Conservation (phyloP, 345 rosid genomes). For the Heritiera fomes region DNA sequence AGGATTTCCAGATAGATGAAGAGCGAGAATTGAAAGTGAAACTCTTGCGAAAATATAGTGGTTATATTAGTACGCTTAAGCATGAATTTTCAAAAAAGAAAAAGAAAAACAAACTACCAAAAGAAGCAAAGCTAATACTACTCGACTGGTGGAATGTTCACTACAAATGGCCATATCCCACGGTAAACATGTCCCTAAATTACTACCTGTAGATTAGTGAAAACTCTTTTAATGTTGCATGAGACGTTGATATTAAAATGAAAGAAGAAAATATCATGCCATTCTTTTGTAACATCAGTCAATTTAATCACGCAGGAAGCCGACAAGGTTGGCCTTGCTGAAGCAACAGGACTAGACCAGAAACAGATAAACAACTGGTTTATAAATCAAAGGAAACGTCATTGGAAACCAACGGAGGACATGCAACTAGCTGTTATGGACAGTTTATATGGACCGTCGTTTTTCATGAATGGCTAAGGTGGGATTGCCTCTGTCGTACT, state of each 20-base stretch:
- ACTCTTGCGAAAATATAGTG: conserved; percentile 59
- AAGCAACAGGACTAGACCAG: conserved; percentile 73
- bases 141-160: conserved; percentile 78
- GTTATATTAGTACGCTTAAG: conserved; percentile 67
- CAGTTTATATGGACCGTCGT: conserved; percentile 36
- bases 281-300: not conserved
- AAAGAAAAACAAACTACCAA: conserved; percentile 78
- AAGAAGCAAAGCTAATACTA: conserved; percentile 69
- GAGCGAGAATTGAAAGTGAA: conserved; percentile 62
- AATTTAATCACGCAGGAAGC: conserved; percentile 49
- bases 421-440: conserved; percentile 62
- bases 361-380: conserved; percentile 87
- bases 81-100: conserved; percentile 71
- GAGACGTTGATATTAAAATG: not conserved
- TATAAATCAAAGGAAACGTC: conserved; percentile 78
- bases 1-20: conserved; percentile 43
- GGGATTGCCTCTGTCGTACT: not conserved
- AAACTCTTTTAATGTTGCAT: not conserved
- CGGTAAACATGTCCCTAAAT: conserved; percentile 36
- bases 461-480: conserved; percentile 24
- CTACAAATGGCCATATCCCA: conserved; percentile 82
- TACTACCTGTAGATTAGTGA: not conserved
- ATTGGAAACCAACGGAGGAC: conserved; percentile 79
- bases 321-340: conserved; percentile 62
- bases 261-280: not conserved